A percentile compares a stretch with the other conserved stretches of the same genome.
These are phyloP conservation scores for Basipetospora sp. DNA, from an alignment of 2,329 filamentous ascomycete species.

Conservation along the genomic window DNA sequence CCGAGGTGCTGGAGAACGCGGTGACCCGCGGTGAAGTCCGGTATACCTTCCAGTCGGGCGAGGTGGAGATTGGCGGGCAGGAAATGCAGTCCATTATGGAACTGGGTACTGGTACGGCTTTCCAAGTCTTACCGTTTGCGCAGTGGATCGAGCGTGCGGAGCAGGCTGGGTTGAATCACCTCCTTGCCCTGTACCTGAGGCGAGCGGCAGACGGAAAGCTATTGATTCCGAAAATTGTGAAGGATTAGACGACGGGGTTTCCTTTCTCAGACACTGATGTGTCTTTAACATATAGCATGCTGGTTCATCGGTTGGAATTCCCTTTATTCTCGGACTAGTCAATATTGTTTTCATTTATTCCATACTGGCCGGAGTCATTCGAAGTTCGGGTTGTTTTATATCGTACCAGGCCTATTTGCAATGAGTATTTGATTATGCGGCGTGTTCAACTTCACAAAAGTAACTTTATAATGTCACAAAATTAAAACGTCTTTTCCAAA, in stretches of 20 bases:
- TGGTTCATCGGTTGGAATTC: too few species aligned
- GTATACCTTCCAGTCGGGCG: background rate
- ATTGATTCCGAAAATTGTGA: conserved; percentile 1
- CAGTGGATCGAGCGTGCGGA: conserved; percentile 3
- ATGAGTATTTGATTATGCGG: too few species aligned
- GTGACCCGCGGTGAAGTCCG: background rate
- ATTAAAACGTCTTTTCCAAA: too few species aligned
- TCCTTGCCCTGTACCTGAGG: conserved; percentile 1
- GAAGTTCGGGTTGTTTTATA: too few species aligned
- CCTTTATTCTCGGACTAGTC: too few species aligned
- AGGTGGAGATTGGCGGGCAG: background rate
- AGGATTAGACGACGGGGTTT: background rate
- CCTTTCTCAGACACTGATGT: too few species aligned
- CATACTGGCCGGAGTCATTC: too few species aligned
- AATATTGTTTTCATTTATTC: too few species aligned
- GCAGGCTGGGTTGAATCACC: conserved; percentile 1
- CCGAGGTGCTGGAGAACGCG: background rate
- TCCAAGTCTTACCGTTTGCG: conserved; percentile 3
- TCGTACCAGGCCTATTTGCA: too few species aligned
- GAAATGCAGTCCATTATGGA: conserved; percentile 3
- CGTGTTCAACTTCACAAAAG: too few species aligned
- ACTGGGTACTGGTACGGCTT: conserved; percentile 1
- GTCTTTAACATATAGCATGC: background rate
- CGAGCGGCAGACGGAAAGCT: conserved; percentile 1
- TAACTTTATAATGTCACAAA: too few species aligned